A percentile compares a stretch with the other conserved stretches of the same genome.
Conservation (phyloP, 148 eudicot species). For the Cornus kousa region DNA sequence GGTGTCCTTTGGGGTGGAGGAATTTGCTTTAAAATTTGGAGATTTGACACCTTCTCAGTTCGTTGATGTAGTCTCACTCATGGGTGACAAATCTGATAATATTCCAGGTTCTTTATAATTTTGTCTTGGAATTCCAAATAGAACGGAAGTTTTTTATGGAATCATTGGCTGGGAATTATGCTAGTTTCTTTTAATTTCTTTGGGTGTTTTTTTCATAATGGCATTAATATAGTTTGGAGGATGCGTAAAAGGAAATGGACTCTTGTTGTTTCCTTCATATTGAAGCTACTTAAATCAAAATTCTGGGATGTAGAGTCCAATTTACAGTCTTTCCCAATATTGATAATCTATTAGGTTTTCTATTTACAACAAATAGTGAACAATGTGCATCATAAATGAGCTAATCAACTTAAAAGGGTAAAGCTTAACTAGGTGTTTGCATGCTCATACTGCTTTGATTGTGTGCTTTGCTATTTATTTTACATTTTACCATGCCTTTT, state of each 20-base stretch:
- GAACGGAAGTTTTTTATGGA: background rate
- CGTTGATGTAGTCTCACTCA: slow-evolving; percentile 85
- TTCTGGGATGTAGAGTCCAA: background rate
- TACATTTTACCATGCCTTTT: too few species aligned
- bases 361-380: background rate
- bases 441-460: background rate
- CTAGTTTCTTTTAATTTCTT: background rate
- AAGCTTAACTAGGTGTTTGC: background rate
- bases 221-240: too few species aligned
- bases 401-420: background rate
- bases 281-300: background rate
- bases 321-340: background rate
- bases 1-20: slow-evolving; percentile 92
- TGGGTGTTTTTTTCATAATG: background rate
- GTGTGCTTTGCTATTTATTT: background rate
- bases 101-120: slow-evolving; percentile 70
- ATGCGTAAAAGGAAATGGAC: background rate
- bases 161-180: background rate
- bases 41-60: slow-evolving; percentile 75
- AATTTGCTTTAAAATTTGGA: slow-evolving; percentile 84
- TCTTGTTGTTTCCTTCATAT: background rate
- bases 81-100: slow-evolving; percentile 90
- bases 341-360: background rate
- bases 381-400: background rate
- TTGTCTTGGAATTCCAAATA: background rate